phyloP scores from a whole-genome alignment of 306 rosid genomes.

The Luffa acutangula region DNA sequence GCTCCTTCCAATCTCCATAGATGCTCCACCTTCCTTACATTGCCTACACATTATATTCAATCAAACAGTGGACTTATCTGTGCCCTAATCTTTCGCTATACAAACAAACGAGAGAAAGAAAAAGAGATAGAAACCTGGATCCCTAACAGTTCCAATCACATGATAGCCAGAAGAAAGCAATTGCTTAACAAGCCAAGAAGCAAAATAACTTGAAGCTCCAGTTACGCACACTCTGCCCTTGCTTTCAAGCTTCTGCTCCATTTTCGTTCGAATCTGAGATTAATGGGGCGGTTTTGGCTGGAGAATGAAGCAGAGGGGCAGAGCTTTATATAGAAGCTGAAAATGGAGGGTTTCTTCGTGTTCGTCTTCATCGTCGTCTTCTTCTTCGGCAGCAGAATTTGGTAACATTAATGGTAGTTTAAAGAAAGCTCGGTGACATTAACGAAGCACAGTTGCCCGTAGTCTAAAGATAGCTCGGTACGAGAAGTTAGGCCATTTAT shows the following conservation, averaged over 20 bases:
- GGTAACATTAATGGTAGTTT: no score
- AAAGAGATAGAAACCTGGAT: slow-evolving; percentile 36
- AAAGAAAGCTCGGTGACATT: no score
- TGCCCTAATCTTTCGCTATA: background rate
- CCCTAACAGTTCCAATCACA: slow-evolving; percentile 69
- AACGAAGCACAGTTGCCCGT: no score
- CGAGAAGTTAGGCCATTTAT: background rate
- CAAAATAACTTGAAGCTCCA: slow-evolving; percentile 80
- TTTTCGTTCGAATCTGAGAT: background rate
- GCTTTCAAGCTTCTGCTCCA: slow-evolving; percentile 25
- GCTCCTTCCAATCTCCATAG: slow-evolving; percentile 82
- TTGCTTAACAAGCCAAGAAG: slow-evolving; percentile 72
- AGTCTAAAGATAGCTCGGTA: background rate
- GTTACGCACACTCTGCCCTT: slow-evolving; percentile 72
- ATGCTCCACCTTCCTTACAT: slow-evolving; percentile 50
- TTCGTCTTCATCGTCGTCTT: no score
- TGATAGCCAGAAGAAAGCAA: slow-evolving; percentile 68
- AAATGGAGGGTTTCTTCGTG: background rate
- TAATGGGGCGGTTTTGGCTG: background rate
- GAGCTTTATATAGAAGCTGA: background rate
- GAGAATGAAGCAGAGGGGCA: background rate
- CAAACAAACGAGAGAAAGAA: background rate
- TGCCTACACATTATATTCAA: slow-evolving; percentile 28
- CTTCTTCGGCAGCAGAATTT: no score
- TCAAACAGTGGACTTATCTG: background rate